Evolutionary conservation across 1,284 basidiomycete species (phyloP).

Genomic region (Erythrobasidium hasegawianum): DNA sequence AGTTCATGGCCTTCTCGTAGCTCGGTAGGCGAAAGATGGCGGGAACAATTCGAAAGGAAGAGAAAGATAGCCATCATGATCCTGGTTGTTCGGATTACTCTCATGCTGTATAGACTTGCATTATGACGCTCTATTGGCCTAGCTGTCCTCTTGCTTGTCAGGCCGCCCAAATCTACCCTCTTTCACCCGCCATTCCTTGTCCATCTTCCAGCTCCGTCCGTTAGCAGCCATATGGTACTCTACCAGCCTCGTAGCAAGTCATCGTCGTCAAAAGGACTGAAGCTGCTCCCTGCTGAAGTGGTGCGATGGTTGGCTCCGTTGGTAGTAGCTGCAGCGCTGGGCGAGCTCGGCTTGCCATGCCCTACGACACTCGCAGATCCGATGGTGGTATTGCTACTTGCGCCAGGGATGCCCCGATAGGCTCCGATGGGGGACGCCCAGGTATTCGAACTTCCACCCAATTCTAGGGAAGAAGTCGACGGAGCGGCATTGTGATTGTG

Average conservation of each 20-base stretch:
- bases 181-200: too few relatives aligned
- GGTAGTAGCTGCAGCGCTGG: not conserved
- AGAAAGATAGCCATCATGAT: too few relatives aligned
- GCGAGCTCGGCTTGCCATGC: not conserved
- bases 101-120: too few relatives aligned
- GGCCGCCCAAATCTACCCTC: too few relatives aligned
- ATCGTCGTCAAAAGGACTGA: slow-evolving; percentile 34
- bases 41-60: too few relatives aligned
- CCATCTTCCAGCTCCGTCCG: too few relatives aligned
- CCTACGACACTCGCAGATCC: not conserved
- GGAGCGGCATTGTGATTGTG: not conserved
- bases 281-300: slow-evolving; percentile 3
- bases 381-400: not conserved
- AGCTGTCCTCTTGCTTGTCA: too few relatives aligned
- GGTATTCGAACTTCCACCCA: not conserved
- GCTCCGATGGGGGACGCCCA: not conserved
- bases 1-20: too few relatives aligned
- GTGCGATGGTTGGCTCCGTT: not conserved
- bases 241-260: slow-evolving; percentile 34
- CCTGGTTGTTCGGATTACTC: too few relatives aligned
- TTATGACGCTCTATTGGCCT: too few relatives aligned
- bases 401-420: not conserved
- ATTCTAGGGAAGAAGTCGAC: not conserved
- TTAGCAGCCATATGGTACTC: too few relatives aligned
- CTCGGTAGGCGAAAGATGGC: too few relatives aligned